A percentile compares a stretch with the other conserved stretches of the same genome.
Conservation (phyloP, 2,329 filamentous ascomycete genomes). For the Botrytis pseudocinerea region DNA sequence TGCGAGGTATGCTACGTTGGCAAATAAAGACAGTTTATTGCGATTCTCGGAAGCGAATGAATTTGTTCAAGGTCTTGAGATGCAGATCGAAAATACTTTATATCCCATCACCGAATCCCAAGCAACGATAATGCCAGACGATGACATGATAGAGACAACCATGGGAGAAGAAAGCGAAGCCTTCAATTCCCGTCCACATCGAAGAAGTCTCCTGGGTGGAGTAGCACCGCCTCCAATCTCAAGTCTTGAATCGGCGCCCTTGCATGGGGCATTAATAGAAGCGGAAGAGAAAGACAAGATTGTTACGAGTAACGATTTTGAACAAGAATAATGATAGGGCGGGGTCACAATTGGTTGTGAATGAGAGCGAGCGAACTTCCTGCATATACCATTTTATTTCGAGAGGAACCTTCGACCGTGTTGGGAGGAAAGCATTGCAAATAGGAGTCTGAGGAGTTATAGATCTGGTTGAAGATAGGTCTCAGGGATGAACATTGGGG, state of each 20-base stretch:
- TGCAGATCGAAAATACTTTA: conserved; percentile 38
- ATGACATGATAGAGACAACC: conserved; percentile 22
- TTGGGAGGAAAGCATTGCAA: conserved; percentile 6
- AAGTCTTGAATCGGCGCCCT: conserved; percentile 52
- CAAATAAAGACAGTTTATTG: conserved; percentile 52
- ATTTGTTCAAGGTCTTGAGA: conserved; percentile 55
- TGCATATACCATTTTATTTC: conserved; percentile 24
- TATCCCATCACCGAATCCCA: conserved; percentile 36
- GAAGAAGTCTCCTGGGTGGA: conserved; percentile 55
- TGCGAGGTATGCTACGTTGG: conserved; percentile 53
- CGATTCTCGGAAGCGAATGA: conserved; percentile 53
- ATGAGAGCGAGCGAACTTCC: conserved; percentile 5
- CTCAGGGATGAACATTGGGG: not conserved
- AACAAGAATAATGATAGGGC: conserved; percentile 10
- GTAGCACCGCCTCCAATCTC: conserved; percentile 41
- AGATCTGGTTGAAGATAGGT: conserved; percentile 2
- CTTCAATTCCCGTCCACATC: conserved; percentile 52
- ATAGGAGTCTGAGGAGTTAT: conserved; percentile 15
- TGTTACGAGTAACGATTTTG: conserved; percentile 14
- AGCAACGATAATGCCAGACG: conserved; percentile 20
- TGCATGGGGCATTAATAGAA: conserved; percentile 36
- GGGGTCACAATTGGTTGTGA: not conserved
- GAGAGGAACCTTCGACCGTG: not conserved
- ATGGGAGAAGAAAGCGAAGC: conserved; percentile 52
- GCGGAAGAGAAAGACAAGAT: conserved; percentile 8